A percentile compares a stretch with the other conserved stretches of the same genome.
Evolutionary conservation across 805 yeast species (phyloP).

Genomic region (Diddensiella caesifluorescens): DNA sequence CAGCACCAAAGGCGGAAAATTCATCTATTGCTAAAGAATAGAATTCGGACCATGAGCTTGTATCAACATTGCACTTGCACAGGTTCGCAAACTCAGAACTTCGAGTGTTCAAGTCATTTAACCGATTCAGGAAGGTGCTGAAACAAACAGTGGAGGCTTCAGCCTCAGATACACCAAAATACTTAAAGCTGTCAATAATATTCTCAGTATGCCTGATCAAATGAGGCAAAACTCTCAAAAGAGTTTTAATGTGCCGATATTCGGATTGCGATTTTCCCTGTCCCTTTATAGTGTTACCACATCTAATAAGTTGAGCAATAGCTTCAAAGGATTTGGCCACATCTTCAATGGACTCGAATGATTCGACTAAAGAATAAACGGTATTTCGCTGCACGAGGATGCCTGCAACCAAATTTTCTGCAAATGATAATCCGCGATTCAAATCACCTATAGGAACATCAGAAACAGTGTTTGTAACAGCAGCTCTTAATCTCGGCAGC

Average conservation of each 20-base stretch:
- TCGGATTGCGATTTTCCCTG: not conserved
- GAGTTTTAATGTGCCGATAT: not conserved
- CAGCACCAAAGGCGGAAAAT: too few relatives aligned
- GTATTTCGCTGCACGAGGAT: conserved; percentile 37
- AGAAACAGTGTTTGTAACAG: conserved; percentile 54
- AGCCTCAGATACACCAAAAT: too few relatives aligned
- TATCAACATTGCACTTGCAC: too few relatives aligned
- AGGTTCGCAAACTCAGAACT: too few relatives aligned
- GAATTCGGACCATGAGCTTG: too few relatives aligned
- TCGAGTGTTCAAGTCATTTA: too few relatives aligned
- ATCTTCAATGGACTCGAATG: not conserved
- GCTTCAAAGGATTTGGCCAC: not conserved
- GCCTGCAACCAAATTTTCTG: conserved; percentile 62
- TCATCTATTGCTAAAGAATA: too few relatives aligned
- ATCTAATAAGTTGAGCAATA: not conserved
- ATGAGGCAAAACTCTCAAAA: not conserved
- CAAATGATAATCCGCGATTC: conserved; percentile 67
- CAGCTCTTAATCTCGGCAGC: conserved; percentile 69
- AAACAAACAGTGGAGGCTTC: too few relatives aligned
- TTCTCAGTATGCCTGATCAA: not conserved
- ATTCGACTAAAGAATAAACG: not conserved
- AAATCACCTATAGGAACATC: conserved; percentile 75
- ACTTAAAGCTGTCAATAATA: not conserved
- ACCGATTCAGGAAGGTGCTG: too few relatives aligned
- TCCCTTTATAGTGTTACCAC: not conserved